Evolutionary conservation across 2,329 filamentous ascomycete genomes (phyloP).

Genomic region (Nemania serpens): DNA sequence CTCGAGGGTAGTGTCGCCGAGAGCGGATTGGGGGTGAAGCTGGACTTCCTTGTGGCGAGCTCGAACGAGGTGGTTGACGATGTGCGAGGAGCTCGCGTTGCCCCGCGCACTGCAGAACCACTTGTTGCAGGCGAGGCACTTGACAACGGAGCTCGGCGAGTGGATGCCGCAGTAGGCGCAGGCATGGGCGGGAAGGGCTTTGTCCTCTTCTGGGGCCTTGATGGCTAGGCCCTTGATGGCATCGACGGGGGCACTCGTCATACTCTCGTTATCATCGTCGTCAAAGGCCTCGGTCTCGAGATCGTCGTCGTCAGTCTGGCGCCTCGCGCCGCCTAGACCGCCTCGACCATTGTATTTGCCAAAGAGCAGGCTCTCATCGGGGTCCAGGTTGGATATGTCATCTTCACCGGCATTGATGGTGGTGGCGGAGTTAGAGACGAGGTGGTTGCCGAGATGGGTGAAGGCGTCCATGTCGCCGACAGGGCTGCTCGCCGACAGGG

Average conservation of each 20-base stretch:
- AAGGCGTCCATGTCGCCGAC: conserved; percentile 81
- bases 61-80: conserved; percentile 96
- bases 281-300: conserved; percentile 83
- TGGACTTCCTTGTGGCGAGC: conserved; percentile 99
- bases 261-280: conserved; percentile 76
- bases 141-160: conserved; percentile 92
- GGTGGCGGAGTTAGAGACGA: conserved; percentile 81
- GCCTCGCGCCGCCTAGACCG: conserved; percentile 52
- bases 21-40: conserved; percentile 87
- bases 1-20: conserved; percentile 95
- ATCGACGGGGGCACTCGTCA: conserved; percentile 81
- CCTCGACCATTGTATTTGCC: conserved; percentile 66
- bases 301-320: conserved; percentile 85
- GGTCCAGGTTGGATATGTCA: conserved; percentile 70
- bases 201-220: conserved; percentile 72
- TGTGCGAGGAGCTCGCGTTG: conserved; percentile 95
- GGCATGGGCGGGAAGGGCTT: conserved; percentile 89
- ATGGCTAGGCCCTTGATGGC: conserved; percentile 69
- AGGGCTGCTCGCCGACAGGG: conserved; percentile 56
- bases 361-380: conserved; percentile 82
- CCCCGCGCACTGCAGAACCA: conserved; percentile 99
- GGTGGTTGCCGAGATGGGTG: conserved; percentile 83
- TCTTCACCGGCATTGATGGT: conserved; percentile 89
- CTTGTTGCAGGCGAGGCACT: conserved; percentile 93
- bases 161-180: conserved; percentile 99